Conservation (phyloP, 768 basidiomycete genomes). For the Amanita subjunquillea region DNA sequence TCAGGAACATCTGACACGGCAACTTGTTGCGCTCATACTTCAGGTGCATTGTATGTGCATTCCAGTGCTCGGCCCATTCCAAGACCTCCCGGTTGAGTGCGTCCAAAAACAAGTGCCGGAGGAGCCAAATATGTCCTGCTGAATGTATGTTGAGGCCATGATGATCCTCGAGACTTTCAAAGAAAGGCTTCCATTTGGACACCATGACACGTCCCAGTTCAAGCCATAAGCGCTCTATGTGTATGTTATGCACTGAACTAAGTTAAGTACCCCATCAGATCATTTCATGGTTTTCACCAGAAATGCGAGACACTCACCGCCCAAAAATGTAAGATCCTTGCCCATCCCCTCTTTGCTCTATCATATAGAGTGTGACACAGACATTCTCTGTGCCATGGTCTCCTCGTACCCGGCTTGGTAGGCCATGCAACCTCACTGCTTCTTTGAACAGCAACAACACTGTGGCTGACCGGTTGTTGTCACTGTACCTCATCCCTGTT, state of each 20-base stretch:
- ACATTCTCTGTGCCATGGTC: slow-evolving; percentile 19
- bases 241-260: slow-evolving; percentile 14
- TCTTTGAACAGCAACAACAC: slow-evolving; percentile 12
- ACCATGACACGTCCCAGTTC: slow-evolving; percentile 22
- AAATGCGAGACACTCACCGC: too few species aligned
- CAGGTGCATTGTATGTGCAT: slow-evolving; percentile 14
- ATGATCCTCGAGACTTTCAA: slow-evolving; percentile 17
- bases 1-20: slow-evolving; percentile 12
- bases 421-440: not conserved
- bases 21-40: slow-evolving; percentile 4
- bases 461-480: slow-evolving; percentile 17
- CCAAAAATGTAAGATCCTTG: slow-evolving; percentile 3
- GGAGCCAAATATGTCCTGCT: slow-evolving; percentile 22
- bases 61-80: slow-evolving; percentile 20
- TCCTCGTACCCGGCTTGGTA: slow-evolving; percentile 13
- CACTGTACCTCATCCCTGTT: not conserved
- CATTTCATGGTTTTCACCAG: too few species aligned
- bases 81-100: slow-evolving; percentile 15
- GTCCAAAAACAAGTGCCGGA: slow-evolving; percentile 22
- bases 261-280: not conserved
- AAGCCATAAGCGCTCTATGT: slow-evolving; percentile 24
- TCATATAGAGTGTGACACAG: slow-evolving; percentile 16
- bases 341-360: slow-evolving; percentile 12
- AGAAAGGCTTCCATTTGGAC: slow-evolving; percentile 22
- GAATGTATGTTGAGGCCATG: slow-evolving; percentile 15